phyloP scores from a whole-genome alignment of 2,329 filamentous ascomycete species.

The Simplicillium aogashimaense region DNA sequence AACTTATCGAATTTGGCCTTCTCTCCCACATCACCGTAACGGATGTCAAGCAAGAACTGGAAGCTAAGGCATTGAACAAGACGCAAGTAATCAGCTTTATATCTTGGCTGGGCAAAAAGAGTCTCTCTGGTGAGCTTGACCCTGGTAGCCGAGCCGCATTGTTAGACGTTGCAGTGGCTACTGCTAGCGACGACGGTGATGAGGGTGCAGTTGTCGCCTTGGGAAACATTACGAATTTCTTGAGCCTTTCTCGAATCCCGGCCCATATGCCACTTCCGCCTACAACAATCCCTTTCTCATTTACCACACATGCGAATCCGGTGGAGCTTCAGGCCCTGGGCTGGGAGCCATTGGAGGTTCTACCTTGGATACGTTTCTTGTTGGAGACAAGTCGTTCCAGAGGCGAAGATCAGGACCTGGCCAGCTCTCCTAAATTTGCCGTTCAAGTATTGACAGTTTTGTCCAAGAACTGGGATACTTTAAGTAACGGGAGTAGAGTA shows the following conservation, averaged over 20 bases:
- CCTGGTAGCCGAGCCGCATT: slow-evolving; percentile 55
- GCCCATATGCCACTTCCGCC: slow-evolving; percentile 72
- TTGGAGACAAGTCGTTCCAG: slow-evolving; percentile 55
- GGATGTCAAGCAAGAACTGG: slow-evolving; percentile 77
- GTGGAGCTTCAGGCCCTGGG: slow-evolving; percentile 69
- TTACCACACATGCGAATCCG: slow-evolving; percentile 60
- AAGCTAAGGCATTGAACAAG: slow-evolving; percentile 69
- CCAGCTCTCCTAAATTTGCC: slow-evolving; percentile 63
- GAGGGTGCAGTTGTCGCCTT: slow-evolving; percentile 67
- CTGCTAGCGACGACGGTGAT: slow-evolving; percentile 49
- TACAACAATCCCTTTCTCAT: slow-evolving; percentile 74
- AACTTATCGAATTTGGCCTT: slow-evolving; percentile 73
- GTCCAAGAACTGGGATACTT: slow-evolving; percentile 84
- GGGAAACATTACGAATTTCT: slow-evolving; percentile 62
- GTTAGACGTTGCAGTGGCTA: slow-evolving; percentile 71
- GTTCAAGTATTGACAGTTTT: slow-evolving; percentile 67
- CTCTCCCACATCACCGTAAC: slow-evolving; percentile 79
- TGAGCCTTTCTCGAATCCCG: slow-evolving; percentile 70
- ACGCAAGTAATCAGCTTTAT: slow-evolving; percentile 75
- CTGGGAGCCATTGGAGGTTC: slow-evolving; percentile 76
- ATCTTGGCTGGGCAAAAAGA: slow-evolving; percentile 69
- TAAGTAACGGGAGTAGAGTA: slow-evolving; percentile 56
- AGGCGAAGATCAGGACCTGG: slow-evolving; percentile 57
- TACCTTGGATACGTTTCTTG: slow-evolving; percentile 77
- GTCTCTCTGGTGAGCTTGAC: slow-evolving; percentile 64